Conservation (phyloP, 164 flowering plant genomes). For the Kalanchoe fedtschenkoi region DNA sequence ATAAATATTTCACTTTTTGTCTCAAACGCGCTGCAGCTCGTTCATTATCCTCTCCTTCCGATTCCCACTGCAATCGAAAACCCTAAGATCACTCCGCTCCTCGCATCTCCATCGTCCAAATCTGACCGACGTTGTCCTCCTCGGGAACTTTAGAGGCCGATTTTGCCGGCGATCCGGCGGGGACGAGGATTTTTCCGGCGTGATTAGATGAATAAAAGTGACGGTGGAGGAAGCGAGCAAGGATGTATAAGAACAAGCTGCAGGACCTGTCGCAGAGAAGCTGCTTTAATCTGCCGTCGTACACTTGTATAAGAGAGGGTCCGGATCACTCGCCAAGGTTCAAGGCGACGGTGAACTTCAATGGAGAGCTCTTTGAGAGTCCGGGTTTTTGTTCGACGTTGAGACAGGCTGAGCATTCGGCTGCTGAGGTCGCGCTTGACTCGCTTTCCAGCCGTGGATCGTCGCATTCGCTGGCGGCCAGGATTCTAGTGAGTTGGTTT, state of each 20-base stretch:
- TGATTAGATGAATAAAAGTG: not conserved
- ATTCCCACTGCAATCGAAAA: not conserved
- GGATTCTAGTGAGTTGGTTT: slow-evolving; percentile 61
- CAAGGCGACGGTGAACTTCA: slow-evolving; percentile 85
- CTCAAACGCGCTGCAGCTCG: not conserved
- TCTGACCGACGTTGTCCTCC: not conserved
- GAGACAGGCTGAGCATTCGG: slow-evolving; percentile 96
- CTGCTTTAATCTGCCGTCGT: slow-evolving; percentile 90
- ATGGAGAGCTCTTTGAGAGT: slow-evolving; percentile 83
- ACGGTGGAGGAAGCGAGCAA: not conserved
- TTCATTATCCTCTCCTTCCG: not conserved
- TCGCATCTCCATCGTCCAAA: not conserved
- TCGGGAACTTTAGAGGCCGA: not conserved
- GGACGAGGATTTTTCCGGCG: not conserved
- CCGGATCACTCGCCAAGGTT: slow-evolving; percentile 98
- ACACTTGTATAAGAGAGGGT: slow-evolving; percentile 84
- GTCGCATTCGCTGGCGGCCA: slow-evolving; percentile 82
- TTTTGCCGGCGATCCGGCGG: too few relatives aligned
- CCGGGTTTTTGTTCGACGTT: slow-evolving; percentile 76
- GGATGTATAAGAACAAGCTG: slow-evolving; percentile 97
- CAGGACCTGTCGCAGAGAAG: slow-evolving; percentile 99
- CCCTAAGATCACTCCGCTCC: not conserved
- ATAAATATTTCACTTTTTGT: not conserved
- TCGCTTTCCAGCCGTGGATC: slow-evolving; percentile 76
- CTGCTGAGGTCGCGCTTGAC: slow-evolving; percentile 89